Percentiles rank a stretch among this genome's conserved stretches.
phyloP scores from a whole-genome alignment of 139 green algal genomes.

The Eudorina sp. region DNA sequence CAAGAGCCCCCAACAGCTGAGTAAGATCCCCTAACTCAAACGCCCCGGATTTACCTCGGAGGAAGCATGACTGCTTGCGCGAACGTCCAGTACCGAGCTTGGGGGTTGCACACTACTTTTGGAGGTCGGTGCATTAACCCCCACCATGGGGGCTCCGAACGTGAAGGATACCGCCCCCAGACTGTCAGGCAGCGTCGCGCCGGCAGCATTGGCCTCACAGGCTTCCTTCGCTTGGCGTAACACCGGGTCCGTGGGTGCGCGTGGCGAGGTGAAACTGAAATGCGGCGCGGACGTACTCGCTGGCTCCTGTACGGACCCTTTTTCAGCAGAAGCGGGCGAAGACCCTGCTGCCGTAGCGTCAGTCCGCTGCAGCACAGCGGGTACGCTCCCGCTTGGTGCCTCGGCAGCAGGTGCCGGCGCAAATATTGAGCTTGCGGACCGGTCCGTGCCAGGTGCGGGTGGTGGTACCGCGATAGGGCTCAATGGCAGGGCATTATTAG shows the following conservation, averaged over 20 bases:
- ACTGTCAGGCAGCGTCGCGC: too few species aligned
- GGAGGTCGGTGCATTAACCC: background rate
- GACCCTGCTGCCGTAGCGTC: background rate
- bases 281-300: background rate
- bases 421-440: background rate
- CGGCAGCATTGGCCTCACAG: background rate
- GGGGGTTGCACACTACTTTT: too few species aligned
- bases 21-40: too few species aligned
- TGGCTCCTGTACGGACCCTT: background rate
- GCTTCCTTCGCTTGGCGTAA: background rate
- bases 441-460: background rate
- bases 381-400: too few species aligned
- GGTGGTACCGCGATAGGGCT: conserved; percentile 38
- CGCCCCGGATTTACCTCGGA: too few species aligned
- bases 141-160: background rate
- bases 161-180: too few species aligned
- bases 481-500: background rate
- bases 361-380: background rate
- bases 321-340: background rate
- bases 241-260: background rate
- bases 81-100: too few species aligned
- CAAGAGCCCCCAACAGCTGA: too few species aligned
- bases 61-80: too few species aligned
- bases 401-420: background rate
- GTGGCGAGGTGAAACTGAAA: background rate